Conservation (phyloP, 306 rosid species). For the Rosa persica region DNA sequence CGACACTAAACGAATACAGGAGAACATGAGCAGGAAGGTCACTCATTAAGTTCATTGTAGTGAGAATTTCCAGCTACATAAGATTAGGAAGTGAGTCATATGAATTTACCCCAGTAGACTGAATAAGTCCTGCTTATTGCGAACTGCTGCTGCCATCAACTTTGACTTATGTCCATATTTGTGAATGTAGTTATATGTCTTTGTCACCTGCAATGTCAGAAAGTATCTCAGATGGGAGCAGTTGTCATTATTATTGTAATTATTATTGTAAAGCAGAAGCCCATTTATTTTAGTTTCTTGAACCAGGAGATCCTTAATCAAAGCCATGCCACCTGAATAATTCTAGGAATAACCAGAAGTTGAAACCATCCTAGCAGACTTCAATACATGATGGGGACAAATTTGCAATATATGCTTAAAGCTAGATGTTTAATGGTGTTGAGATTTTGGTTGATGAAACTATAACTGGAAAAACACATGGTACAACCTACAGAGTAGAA, state of each 20-base stretch:
- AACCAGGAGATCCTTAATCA: background rate
- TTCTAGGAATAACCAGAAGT: slow-evolving; percentile 10
- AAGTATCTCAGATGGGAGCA: background rate
- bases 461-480: background rate
- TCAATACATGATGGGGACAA: background rate
- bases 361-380: slow-evolving; percentile 21
- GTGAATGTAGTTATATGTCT: slow-evolving; percentile 93
- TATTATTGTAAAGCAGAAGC: background rate
- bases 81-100: slow-evolving; percentile 11
- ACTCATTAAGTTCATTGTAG: slow-evolving; percentile 19
- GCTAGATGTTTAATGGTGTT: slow-evolving; percentile 1
- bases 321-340: background rate
- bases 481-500: background rate
- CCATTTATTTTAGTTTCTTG: background rate
- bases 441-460: slow-evolving; percentile 1
- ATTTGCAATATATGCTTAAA: background rate
- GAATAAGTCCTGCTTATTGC: slow-evolving; percentile 92
- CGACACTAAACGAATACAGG: slow-evolving; percentile 60
- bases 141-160: slow-evolving; percentile 99
- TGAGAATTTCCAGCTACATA: slow-evolving; percentile 24
- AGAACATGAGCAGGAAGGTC: slow-evolving; percentile 21
- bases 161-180: slow-evolving; percentile 86
- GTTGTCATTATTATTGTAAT: background rate
- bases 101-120: slow-evolving; percentile 83
- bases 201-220: slow-evolving; percentile 59